Evolutionary conservation across 108 stramenopile species (phyloP).

Genomic region (Cylindrotheca closterium): DNA sequence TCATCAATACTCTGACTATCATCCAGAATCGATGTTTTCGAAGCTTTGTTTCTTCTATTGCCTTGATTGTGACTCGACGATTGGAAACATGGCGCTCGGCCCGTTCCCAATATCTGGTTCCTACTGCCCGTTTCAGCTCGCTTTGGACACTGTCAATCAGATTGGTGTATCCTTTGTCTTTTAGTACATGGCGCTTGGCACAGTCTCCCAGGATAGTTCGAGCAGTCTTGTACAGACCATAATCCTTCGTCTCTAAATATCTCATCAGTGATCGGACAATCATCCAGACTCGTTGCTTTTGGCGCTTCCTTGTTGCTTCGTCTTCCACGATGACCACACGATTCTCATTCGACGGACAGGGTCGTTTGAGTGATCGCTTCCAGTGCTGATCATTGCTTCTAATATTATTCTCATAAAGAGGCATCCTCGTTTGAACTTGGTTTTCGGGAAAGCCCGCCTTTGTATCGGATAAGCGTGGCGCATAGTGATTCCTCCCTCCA

Average conservation of each 20-base stretch:
- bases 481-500: too few species aligned
- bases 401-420: too few species aligned
- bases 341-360: too few species aligned
- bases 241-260: slow-evolving; percentile 9
- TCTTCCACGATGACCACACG: too few species aligned
- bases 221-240: not conserved
- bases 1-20: slow-evolving; percentile 10
- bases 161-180: not conserved
- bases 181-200: too few species aligned
- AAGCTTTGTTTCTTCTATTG: slow-evolving; percentile 7
- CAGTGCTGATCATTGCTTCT: too few species aligned
- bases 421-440: too few species aligned
- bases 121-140: slow-evolving; percentile 8
- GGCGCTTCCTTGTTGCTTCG: slow-evolving; percentile 4
- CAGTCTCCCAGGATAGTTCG: too few species aligned
- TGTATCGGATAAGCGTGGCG: too few species aligned
- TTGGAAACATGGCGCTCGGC: not conserved
- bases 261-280: slow-evolving; percentile 7
- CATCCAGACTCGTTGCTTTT: slow-evolving; percentile 12
- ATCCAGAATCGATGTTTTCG: slow-evolving; percentile 10
- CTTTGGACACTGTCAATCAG: slow-evolving; percentile 1
- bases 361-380: too few species aligned
- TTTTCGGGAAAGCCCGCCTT: too few species aligned
- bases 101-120: slow-evolving; percentile 7
- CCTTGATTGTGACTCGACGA: too few species aligned